Conservation (phyloP, 371 early-diverging fungal genomes). For the Apophysomyces trapeziformis region DNA sequence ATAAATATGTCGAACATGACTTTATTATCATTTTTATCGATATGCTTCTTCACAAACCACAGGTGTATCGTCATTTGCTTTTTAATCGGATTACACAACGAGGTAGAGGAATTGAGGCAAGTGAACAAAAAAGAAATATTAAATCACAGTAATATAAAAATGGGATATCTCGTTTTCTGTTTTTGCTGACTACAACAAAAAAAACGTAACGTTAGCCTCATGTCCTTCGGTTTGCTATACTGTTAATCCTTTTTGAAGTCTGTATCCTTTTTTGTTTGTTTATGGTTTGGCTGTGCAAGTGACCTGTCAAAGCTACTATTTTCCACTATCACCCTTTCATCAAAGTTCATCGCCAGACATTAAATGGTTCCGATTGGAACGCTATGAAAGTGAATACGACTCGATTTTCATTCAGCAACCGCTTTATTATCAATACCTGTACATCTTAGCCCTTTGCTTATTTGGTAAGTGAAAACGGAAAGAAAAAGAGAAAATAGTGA, state of each 20-base stretch:
- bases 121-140: not conserved
- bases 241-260: conserved; percentile 90
- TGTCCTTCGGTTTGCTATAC: conserved; percentile 77
- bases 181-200: no score
- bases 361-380: conserved; percentile 90
- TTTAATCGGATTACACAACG: conserved; percentile 73
- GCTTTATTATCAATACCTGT: conserved; percentile 78
- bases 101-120: conserved; percentile 63
- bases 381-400: conserved; percentile 56
- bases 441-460: conserved; percentile 75
- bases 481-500: no score
- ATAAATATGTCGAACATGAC: conserved; percentile 95
- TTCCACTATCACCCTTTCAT: conserved; percentile 2
- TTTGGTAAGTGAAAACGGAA: conserved; percentile 51
- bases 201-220: conserved; percentile 49
- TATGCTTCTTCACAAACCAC: conserved; percentile 89
- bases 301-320: not conserved
- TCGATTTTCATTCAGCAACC: conserved; percentile 64
- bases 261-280: conserved; percentile 53
- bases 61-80: conserved; percentile 90
- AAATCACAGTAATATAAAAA: not conserved
- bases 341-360: conserved; percentile 60
- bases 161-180: no score
- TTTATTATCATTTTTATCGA: conserved; percentile 91
- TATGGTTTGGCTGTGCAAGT: not conserved